phyloP scores from a whole-genome alignment of 495 filamentous ascomycete species.

The Clohesyomyces aquaticus region DNA sequence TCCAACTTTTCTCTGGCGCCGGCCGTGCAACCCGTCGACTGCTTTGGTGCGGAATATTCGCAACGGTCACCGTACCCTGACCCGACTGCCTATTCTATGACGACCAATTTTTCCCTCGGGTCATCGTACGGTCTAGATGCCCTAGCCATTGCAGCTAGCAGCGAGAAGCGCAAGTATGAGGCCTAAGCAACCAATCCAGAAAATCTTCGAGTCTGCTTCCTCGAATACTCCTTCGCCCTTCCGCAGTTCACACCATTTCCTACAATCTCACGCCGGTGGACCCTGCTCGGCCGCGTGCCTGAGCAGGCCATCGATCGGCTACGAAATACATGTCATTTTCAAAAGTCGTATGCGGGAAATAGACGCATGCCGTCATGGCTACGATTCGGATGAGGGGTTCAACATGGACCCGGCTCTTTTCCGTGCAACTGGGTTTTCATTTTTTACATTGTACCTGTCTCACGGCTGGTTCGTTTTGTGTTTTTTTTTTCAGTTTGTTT shows the following conservation, averaged over 20 bases:
- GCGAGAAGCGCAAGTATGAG: conserved; percentile 43
- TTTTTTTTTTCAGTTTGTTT: not conserved
- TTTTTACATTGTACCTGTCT: conserved; percentile 10
- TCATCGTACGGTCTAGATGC: conserved; percentile 41
- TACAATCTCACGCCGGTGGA: not conserved
- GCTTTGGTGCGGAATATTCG: conserved; percentile 25
- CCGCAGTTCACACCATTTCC: not conserved
- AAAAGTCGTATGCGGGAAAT: conserved; percentile 32
- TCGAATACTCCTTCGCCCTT: too few species aligned
- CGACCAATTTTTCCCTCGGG: conserved; percentile 18
- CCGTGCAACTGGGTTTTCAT: conserved; percentile 6
- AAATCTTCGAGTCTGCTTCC: too few species aligned
- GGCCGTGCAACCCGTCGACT: conserved; percentile 30
- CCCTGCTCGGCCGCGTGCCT: not conserved
- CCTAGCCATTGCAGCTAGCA: conserved; percentile 39
- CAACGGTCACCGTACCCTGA: conserved; percentile 33
- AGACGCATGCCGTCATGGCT: conserved; percentile 46
- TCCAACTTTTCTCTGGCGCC: conserved; percentile 28
- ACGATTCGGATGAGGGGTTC: conserved; percentile 25
- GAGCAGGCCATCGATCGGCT: not conserved
- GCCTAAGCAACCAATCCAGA: conserved; percentile 8
- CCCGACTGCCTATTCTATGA: conserved; percentile 22
- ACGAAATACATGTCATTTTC: conserved; percentile 8
- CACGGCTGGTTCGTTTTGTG: conserved; percentile 6
- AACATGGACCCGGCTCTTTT: not conserved